A percentile compares a stretch with the other conserved stretches of the same genome.
phyloP scores from a whole-genome alignment of 129 eudicot species.

The Helichrysum umbraculigerum region DNA sequence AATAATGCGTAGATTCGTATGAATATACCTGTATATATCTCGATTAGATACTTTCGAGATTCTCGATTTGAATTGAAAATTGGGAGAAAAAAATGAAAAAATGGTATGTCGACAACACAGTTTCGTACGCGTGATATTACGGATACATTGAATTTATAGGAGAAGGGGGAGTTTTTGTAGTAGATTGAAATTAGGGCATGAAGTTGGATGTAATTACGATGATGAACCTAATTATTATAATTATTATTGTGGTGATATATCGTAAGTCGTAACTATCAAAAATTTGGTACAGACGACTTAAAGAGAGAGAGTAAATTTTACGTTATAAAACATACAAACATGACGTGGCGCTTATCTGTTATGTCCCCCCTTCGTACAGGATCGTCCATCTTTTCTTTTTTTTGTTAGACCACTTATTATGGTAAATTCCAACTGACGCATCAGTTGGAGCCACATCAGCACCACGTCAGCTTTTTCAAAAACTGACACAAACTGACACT shows the following conservation, averaged over 20 bases:
- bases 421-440: too few relatives aligned
- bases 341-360: conserved; percentile 30
- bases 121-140: conserved; percentile 26
- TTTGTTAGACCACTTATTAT: too few relatives aligned
- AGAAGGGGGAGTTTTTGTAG: conserved; percentile 6
- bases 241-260: background rate
- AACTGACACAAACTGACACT: too few relatives aligned
- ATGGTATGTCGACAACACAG: conserved; percentile 10
- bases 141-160: conserved; percentile 34
- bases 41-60: conserved; percentile 28
- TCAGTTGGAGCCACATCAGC: too few relatives aligned
- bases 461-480: too few relatives aligned
- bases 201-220: conserved; percentile 36
- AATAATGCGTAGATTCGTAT: conserved; percentile 26
- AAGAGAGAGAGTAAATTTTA: background rate
- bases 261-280: conserved; percentile 27
- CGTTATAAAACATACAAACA: conserved; percentile 13
- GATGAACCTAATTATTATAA: conserved; percentile 20
- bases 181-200: conserved; percentile 21
- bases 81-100: conserved; percentile 4
- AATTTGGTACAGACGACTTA: conserved; percentile 1
- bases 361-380: conserved; percentile 12
- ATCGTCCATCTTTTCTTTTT: too few relatives aligned
- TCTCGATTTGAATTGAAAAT: conserved; percentile 27
- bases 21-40: conserved; percentile 35